Base-by-base conservation (phyloP, 257 asterid genomes). In the Solanum peruvianum region DNA sequence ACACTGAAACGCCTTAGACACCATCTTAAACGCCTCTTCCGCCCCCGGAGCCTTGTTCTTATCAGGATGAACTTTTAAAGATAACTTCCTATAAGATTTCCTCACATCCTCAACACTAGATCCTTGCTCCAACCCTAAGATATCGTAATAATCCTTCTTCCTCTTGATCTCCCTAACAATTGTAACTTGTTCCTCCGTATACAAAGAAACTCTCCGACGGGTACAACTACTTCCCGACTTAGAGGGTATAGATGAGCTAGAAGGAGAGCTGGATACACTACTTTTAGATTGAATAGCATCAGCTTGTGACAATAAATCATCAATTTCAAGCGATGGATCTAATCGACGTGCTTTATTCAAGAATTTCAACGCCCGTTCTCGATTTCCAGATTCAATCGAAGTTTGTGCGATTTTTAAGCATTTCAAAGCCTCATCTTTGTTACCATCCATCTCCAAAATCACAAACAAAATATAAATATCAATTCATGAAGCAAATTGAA, bases 31-130 rank as follows among this genome's bases (percentile, higher is more conserved):
- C n/a, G 98, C 98, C 88, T 97, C 99, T 89, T 97, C 99, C 3
- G 99, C 93, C 18, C 98, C 99, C 0, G 99, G 99, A 0, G 99
- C 98, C 44, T 89, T 92, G 90, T 97, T 97, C 91, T 97, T 97
- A 90, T 95, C 99, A 18, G 99, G 99, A 90, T 97, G 99, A 85
- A 97, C 99, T 89, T 95, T 97, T 91, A 97, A 84, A 1, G 99
- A 97, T 58, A 97, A 64, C 89, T 94, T 97, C 91, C 98, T 90
- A 73, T 97, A 97, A 5, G 98, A 97, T 91, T 94, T 97, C 29
- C 94, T 92, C 31, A 95, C 91, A 83, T 97, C 98, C 82, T 95
- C 98, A 71, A 92, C 89, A 47, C 88, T 89, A 87, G 98, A 94
- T 84, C 83, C 88, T 89, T 93, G 95, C 80, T 95, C 98, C 85